Evolutionary conservation across 257 asterid species (phyloP).

Genomic region (Coffea canephora): DNA sequence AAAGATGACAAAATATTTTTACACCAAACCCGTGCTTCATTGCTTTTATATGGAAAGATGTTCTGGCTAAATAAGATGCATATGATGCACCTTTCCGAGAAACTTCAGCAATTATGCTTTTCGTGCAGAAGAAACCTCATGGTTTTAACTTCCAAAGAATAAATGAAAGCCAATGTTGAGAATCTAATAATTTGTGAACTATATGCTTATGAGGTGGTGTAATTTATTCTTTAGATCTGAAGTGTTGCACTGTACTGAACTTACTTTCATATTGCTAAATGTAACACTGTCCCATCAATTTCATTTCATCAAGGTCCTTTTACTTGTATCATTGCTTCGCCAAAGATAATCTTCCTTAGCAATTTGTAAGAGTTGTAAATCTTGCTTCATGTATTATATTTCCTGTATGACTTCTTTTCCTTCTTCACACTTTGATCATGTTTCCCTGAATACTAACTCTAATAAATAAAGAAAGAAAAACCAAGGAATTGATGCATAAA

Average conservation of each 20-base stretch:
- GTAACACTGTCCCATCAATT: neutral
- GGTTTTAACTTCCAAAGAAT: neutral
- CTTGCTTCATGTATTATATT: neutral
- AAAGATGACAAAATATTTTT: no score
- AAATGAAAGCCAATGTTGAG: neutral
- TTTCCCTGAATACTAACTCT: neutral
- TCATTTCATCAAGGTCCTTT: neutral
- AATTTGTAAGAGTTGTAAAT: neutral
- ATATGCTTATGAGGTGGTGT: neutral
- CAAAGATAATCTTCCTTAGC: neutral
- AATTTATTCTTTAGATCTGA: neutral
- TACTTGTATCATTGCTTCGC: neutral
- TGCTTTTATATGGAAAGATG: neutral
- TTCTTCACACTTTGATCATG: neutral
- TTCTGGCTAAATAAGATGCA: neutral
- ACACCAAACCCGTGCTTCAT: no score
- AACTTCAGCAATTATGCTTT: neutral
- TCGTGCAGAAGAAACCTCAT: no score
- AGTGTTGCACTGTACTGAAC: neutral
- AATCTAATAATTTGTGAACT: constrained; percentile 3
- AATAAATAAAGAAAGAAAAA: neutral
- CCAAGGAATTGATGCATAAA: neutral
- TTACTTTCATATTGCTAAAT: neutral
- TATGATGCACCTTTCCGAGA: neutral
- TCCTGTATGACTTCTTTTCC: neutral